Percentiles rank a stretch among this genome's conserved stretches.
Conservation (phyloP, 768 basidiomycete genomes). For the Mrakia gelida region DNA sequence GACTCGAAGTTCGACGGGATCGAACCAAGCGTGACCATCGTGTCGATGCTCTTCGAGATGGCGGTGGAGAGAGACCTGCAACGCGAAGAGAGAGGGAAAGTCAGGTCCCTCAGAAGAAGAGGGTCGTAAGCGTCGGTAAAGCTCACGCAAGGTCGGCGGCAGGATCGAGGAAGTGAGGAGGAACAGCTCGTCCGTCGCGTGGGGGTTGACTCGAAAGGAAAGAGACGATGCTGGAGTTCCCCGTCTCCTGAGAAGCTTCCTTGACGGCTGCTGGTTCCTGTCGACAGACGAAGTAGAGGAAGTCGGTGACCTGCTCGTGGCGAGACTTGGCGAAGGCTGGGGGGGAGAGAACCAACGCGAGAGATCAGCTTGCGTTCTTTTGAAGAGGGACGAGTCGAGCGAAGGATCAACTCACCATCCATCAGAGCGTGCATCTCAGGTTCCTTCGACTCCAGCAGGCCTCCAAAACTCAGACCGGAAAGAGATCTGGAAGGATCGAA, state of each 20-base stretch:
- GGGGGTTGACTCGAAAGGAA: not conserved
- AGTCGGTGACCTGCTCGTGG: conserved; percentile 22
- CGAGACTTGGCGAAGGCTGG: conserved; percentile 16
- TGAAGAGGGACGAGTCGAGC: not conserved
- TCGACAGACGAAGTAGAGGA: conserved; percentile 14
- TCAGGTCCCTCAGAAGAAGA: too few species aligned
- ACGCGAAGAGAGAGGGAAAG: too few species aligned
- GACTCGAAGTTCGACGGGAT: not conserved
- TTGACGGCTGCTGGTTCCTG: not conserved
- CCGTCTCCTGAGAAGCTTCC: not conserved
- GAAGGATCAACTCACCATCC: not conserved
- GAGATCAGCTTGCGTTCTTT: too few species aligned
- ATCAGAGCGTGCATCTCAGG: conserved; percentile 18
- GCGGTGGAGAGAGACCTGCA: not conserved
- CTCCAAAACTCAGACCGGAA: conserved; percentile 11
- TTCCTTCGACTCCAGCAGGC: conserved; percentile 8
- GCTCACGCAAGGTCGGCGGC: conserved; percentile 20
- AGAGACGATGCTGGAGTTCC: not conserved
- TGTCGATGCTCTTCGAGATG: not conserved
- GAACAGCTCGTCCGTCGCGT: not conserved
- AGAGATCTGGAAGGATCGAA: conserved; percentile 1
- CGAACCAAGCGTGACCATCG: not conserved
- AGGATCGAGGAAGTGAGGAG: conserved; percentile 11
- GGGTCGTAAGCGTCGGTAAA: too few species aligned
- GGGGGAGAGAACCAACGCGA: not conserved